Evolutionary conservation across 2,329 filamentous ascomycete genomes (phyloP), one percentile per base, ranked within the genome.

Genomic region (Neophaeococcomyces mojaviensis): DNA sequence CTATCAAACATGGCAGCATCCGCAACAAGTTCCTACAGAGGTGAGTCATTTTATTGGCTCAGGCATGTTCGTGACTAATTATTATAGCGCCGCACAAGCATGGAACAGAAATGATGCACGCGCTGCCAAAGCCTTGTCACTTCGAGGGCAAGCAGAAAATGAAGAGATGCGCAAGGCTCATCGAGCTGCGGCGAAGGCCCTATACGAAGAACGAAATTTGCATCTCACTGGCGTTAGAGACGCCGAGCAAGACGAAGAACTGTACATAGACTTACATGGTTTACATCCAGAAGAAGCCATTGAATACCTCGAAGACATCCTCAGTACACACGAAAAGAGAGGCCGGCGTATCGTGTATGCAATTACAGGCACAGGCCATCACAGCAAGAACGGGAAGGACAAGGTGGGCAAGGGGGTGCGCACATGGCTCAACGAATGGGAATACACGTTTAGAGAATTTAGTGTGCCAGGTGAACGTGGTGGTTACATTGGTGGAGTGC

Each of bases 71-170:
- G 40, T 32, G 28, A 33, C 39, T 44, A 18, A 35, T 22, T 31
- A 10, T 18, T 22, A 34, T 52, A 94, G 89, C 65, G 92, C 92
- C 55, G 90, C 90, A 7, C 90, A 97, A 74, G 92, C 92, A 18
- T 98, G 92, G 90, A 96, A 97, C 63, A 85, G 92, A 48, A 97
- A 96, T 59, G 92, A 98, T 64, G 90, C 92, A 33, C 83, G 92
- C 51, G 90, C 92, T 15, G 92, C 92, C 50, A 97, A 97, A 70
- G 90, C 90, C 26, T 77, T 97, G 40, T 95, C 88, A 59, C 78
- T 97, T 37, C 84, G 92, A 24, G 92, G 92, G 10, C 92, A 97
- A 67, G 92, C 87, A 57, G 92, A 98, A 69, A 97, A 98, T 59
- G 88, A 94, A 56, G 76, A 94, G 31, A 98, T 98, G 92, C 82